Evolutionary conservation across 192 early-diverging fungal species (phyloP), one percentile per base, ranked within the genome.

Genomic region (Diversispora eburnea): DNA sequence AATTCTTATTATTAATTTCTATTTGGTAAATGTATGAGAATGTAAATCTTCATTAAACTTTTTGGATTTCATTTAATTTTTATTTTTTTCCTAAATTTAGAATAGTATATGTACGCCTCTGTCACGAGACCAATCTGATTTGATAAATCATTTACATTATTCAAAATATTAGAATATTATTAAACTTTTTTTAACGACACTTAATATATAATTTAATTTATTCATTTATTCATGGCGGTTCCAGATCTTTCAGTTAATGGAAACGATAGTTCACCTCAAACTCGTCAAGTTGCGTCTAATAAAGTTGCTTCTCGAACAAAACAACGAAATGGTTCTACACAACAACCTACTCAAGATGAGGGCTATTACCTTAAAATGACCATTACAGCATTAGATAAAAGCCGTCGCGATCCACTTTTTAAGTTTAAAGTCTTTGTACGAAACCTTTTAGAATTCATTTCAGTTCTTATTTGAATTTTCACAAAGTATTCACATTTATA

Each of bases 361-460:
- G 72, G 52, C 22, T 51, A 73, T 47, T 64, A 73, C 41, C 55
- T 73, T 41, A 47, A 33, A 43, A 19, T 73, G 13, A 41, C 49
- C 13, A 41, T 73, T 13, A 62, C 48, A 13, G 10, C 72, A 6
- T 20, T 73, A 8, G 72, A 73, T n/a, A 73, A 54, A 54, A 73
- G 39, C 47, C 45, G 62, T 13, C 72, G 72, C 6, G 72, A 73
- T 25, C 72, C 72, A 22, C 51, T 64, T 20, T 73, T 73, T 39
- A 73, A 73, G 33, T 56, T 73, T n/a, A 73, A 54, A 73, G 58
- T 22, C 25, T 42, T 41, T 54, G 72, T 73, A 73, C 13, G 47
- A 39, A 47, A 8, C 8, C 0, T 68, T 4, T 13, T 46, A 9
- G 46, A 43, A 59, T 9, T 46, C n/a, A 10, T 54, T 49, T 22